Evolutionary conservation across 2,329 filamentous ascomycete genomes (phyloP), one percentile per base, ranked within the genome.

Genomic region (Neopestalotiopsis rosae): DNA sequence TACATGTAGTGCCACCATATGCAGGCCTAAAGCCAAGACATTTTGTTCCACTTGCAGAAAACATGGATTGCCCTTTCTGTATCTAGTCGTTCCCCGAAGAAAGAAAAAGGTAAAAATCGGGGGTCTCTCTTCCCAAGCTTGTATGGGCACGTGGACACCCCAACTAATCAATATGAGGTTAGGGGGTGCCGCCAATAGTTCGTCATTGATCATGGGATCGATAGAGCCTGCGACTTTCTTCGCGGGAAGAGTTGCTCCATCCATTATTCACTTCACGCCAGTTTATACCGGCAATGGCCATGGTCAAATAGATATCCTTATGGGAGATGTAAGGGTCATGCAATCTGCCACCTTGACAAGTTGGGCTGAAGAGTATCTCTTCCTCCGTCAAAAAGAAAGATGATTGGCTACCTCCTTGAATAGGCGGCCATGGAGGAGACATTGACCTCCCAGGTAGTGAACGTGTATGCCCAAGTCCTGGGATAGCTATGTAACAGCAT

Each of bases 141-240:
- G 52, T 28, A 42, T 42, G 42, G 64, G 64, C 64, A 66, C 64
- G 64, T 66, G 64, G 64, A 34, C 32, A 40, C 20, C 12, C 20
- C 28, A 34, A 24, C 64, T 66, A 66, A 66, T 66, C 52, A 40
- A 56, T 34, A 32, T 57, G 52, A 66, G 64, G 64, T 49, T 66
- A 66, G 64, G 40, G 30, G 56, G 34, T 13, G 59, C 28, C 30
- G 59, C 32, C 59, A 14, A 20, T 34, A n/a, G 30, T 45, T 61
- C 30, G 40, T 59, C 32, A 38, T 52, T 61, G 65, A 56, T 67
- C 65, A 67, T 67, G 65, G 40, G 65, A 67, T 34, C 65, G 59
- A 61, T 67, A 40, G 65, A 67, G 30, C 20, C 45, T 66, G 64
- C 49, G 40, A 64, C 38, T 64, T 17, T 24, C 24, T 20, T 14